Base-by-base conservation (phyloP, 164 flowering plant genomes). In the Saururus chinensis region DNA sequence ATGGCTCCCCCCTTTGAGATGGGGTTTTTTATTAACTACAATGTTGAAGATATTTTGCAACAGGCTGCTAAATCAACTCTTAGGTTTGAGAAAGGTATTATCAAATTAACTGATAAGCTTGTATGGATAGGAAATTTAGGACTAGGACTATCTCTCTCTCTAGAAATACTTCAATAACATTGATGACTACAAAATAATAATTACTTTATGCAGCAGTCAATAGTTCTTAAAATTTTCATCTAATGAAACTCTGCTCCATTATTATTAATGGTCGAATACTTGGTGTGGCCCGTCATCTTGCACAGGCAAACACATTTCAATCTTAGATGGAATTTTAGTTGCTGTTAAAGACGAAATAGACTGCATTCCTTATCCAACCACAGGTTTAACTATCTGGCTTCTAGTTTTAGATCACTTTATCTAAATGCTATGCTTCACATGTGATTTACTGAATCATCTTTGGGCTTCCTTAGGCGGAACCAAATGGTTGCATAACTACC, bases 311-410 rank as follows among this genome's bases (percentile, higher is more conserved):
- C 87, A 82, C 57, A 78, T 92, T 58, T 92, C 98, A 9, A 72
- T 78, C 62, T 81, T 92, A 7, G 98, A 92, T 80, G 96, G 96
- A 66, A 84, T 88, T 19, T 92, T 82, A 48, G 69, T 92, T 64
- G 96, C 98, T 30, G 64, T 89, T 59, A 92, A 92, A 75, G 98
- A 92, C 74, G 98, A 92, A 76, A 92, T 92, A 60, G 96, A 92
- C 72, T 89, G 96, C 60, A 60, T 61, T 57, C 96, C 98, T 11
- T 92, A 92, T 78, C 96, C 98, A 62, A 92, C 98, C 21, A 92
- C 96, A 60, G 98, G 98, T 92, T 22, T 35, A 48, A 41, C 51
- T 26, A 6, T 60, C 13, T 53, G 20, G 17, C 56, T 25, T 52
- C 19, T 40, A n/a, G 17, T 45, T 45, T 12, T 40, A 21, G 17